These are phyloP conservation scores for Chrysoporthe puriensis DNA, from an alignment of 2,329 filamentous ascomycete species.

Conservation along the genomic window DNA sequence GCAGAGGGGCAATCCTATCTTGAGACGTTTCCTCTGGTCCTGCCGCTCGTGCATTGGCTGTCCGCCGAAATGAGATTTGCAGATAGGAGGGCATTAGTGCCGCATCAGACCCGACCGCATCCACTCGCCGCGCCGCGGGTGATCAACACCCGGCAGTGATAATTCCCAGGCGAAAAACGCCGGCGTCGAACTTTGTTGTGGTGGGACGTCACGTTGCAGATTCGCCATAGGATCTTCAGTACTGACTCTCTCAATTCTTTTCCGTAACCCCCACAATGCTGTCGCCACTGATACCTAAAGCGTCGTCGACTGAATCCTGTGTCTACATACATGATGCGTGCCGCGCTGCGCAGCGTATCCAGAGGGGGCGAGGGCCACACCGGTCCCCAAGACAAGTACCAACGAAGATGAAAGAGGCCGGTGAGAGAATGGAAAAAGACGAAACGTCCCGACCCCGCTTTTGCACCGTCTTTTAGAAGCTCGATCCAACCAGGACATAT, in stretches of 20 bases:
- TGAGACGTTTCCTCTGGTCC: no score
- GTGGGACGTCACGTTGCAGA: neutral
- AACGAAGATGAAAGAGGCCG: neutral
- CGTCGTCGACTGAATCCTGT: conserved; percentile 6
- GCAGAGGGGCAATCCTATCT: no score
- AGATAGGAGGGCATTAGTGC: neutral
- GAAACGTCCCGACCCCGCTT: conserved; percentile 7
- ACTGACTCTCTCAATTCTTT: neutral
- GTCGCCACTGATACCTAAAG: neutral
- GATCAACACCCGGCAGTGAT: neutral
- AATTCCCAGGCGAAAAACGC: neutral
- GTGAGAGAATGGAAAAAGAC: conserved; percentile 4
- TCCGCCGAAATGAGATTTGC: neutral
- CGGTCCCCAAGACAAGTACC: neutral
- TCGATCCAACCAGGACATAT: conserved; percentile 14
- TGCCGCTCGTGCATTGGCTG: no score
- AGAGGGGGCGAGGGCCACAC: neutral
- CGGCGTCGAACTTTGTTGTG: no score
- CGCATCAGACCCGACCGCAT: no score
- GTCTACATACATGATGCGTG: conserved; percentile 10
- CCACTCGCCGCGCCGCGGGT: neutral
- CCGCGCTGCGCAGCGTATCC: conserved; percentile 6
- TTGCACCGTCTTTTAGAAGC: conserved; percentile 10
- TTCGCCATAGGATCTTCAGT: neutral
- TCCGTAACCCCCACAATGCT: neutral